Conservation (phyloP, 2,329 filamentous ascomycete genomes). For the Colletotrichum eremochloae region DNA sequence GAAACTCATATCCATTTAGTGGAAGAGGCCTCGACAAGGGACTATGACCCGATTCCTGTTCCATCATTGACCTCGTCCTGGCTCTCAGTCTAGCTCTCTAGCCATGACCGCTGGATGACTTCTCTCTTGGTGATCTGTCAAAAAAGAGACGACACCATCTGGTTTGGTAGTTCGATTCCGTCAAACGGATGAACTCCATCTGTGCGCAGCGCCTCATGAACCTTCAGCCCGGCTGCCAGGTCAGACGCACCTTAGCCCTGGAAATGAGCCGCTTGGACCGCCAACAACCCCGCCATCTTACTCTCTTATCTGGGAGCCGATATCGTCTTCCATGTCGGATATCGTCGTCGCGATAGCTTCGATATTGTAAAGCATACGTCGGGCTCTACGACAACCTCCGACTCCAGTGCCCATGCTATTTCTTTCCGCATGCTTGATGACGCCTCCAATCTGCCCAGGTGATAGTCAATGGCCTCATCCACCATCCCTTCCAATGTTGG, state of each 20-base stretch:
- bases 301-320: neutral
- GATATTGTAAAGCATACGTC: neutral
- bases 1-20: neutral
- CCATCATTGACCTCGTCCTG: neutral
- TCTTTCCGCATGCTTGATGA: neutral
- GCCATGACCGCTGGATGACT: slow-evolving; percentile 1
- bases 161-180: neutral
- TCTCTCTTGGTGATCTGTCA: slow-evolving; percentile 19
- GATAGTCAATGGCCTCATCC: neutral
- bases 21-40: neutral
- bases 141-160: slow-evolving; percentile 11
- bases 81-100: neutral
- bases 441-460: neutral
- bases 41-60: neutral
- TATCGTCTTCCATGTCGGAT: neutral
- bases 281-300: slow-evolving; percentile 10
- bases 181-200: slow-evolving; percentile 25
- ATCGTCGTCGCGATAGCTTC: slow-evolving; percentile 5
- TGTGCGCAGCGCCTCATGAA: slow-evolving; percentile 34
- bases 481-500: slow-evolving; percentile 3
- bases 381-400: neutral
- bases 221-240: slow-evolving; percentile 19
- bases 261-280: slow-evolving; percentile 14
- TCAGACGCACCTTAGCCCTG: slow-evolving; percentile 7
- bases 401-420: neutral